Base-by-base conservation (phyloP, 768 basidiomycete species). In the Pisolithus orientalis region DNA sequence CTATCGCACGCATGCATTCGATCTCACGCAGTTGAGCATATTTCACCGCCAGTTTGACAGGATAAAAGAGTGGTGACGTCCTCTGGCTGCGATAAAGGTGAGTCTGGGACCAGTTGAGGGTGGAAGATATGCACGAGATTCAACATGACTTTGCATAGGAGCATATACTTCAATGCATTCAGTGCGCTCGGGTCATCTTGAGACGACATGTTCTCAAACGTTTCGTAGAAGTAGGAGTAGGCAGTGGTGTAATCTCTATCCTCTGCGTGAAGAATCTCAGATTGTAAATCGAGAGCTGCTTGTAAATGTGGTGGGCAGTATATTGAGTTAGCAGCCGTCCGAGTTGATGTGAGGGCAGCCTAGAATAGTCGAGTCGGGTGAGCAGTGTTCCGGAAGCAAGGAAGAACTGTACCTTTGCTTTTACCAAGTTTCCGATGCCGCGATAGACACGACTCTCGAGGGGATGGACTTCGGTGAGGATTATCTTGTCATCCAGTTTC, bases 161-260 rank as follows among this genome's bases (percentile, higher is more conserved):
- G 77, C 95, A 98, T 96, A 70, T 99, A 98, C 70, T 99, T 98
- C 58, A 99, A 75, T 5, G 93, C 93, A 1, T 79, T 82, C 17
- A 96, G 74, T 1, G 93, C 92, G 37, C 69, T 62, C 0, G 82
- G 79, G 57, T 91, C 85, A 17, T 87, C 93, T 52, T 92, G 87
- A 2, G 83, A 67, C 39, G 82, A 82, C 58, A 93, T 75, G 48
- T 85, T 93, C 70, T 99, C 96, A 57, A 98, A 97, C 3, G 93
- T 85, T 70, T 98, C 95, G 60, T 90, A 93, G 72, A 97, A 98
- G 72, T 98, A 99, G 0, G 90, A 93, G 69, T 96, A 96, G 21
- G 85, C 95, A 0, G 95, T 99, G 53, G 82, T 94, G 69, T 96
- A 98, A 70, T 98, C 95, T 65, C 94, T 95, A 62, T 99, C 95